These are phyloP conservation scores for Suillus hirtellus DNA, from an alignment of 768 basidiomycete species.

Conservation along the genomic window DNA sequence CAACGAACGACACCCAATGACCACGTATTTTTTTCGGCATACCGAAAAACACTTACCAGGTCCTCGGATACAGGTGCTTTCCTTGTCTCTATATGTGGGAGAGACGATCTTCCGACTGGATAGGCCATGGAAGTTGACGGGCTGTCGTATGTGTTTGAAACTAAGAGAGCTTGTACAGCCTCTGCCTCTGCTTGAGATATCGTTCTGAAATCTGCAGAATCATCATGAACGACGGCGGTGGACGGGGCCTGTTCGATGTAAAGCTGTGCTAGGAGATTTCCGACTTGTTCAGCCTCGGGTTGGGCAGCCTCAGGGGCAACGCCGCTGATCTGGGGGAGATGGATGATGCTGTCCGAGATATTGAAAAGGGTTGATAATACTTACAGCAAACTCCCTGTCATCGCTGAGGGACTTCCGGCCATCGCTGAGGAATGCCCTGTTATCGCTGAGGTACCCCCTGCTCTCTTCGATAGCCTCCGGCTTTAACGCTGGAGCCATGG, in stretches of 20 bases:
- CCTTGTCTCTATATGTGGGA: not conserved
- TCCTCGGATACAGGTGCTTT: conserved; percentile 3
- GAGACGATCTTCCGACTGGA: not conserved
- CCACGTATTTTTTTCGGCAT: not conserved
- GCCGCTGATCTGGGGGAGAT: not conserved
- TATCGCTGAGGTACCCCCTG: not conserved
- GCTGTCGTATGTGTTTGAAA: not conserved
- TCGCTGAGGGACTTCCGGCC: no score
- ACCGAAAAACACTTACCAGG: not conserved
- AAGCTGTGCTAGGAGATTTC: not conserved
- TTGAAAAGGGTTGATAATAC: not conserved
- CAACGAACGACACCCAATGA: not conserved
- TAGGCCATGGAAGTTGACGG: not conserved
- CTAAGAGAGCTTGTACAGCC: not conserved
- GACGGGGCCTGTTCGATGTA: not conserved
- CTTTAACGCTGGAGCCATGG: not conserved
- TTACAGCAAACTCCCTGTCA: not conserved
- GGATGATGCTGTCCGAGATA: no score
- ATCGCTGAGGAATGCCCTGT: no score
- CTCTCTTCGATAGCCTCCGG: not conserved
- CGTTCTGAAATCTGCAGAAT: not conserved
- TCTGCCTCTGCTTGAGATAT: conserved; percentile 1
- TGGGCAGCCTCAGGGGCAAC: not conserved
- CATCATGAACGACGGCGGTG: not conserved
- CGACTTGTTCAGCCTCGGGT: conserved; percentile 1